A percentile compares a stretch with the other conserved stretches of the same genome.
These are phyloP conservation scores for Hyphodiscus hymeniophilus DNA, from an alignment of 495 filamentous ascomycete genomes.

Conservation along the genomic window DNA sequence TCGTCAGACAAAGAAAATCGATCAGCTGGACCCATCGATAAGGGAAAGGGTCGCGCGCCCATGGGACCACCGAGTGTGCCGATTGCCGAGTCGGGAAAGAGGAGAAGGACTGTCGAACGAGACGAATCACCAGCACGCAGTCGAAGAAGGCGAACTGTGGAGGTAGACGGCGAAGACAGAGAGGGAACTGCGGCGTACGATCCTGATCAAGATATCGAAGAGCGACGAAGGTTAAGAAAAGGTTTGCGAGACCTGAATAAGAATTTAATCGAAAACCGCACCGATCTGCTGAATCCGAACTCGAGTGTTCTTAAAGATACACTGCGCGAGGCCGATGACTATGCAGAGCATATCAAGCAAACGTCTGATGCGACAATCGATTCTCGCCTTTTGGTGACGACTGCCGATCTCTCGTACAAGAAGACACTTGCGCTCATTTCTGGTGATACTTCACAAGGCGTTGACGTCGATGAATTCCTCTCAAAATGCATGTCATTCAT, in stretches of 20 bases:
- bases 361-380: conserved; percentile 91
- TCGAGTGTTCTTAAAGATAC: conserved; percentile 55
- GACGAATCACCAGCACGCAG: conserved; percentile 19
- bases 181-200: conserved; percentile 50
- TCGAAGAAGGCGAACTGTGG: conserved; percentile 26
- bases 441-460: conserved; percentile 58
- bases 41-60: conserved; percentile 16
- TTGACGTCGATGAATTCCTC: conserved; percentile 92
- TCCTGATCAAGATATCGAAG: conserved; percentile 77
- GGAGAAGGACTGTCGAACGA: conserved; percentile 8
- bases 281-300: conserved; percentile 53
- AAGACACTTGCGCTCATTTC: conserved; percentile 61
- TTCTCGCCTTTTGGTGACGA: conserved; percentile 68
- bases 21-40: conserved; percentile 4
- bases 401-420: conserved; percentile 69
- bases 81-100: conserved; percentile 5
- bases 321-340: conserved; percentile 53
- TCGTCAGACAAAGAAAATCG: conserved; percentile 52
- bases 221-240: conserved; percentile 62
- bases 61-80: conserved; percentile 22
- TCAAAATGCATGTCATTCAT: conserved; percentile 87
- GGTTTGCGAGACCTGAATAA: conserved; percentile 57
- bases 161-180: conserved; percentile 2
- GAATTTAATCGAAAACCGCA: conserved; percentile 62
- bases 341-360: conserved; percentile 69